phyloP scores from a whole-genome alignment of 305 asterid genomes.

The Rubia balearica region DNA sequence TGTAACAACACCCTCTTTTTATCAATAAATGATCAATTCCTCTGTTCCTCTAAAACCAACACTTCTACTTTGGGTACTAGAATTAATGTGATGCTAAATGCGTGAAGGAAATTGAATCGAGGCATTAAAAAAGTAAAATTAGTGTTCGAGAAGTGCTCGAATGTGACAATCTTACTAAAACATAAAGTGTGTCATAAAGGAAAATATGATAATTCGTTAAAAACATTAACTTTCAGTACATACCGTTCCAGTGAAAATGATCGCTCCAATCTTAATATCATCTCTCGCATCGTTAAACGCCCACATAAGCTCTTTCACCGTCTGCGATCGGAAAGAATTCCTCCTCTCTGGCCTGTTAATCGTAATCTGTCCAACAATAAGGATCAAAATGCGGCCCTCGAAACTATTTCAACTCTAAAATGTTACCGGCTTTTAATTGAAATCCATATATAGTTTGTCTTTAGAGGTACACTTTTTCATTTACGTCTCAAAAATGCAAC shows the following conservation, averaged over 20 bases:
- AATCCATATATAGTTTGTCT: too few relatives aligned
- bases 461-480: too few relatives aligned
- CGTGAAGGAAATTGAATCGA: not conserved
- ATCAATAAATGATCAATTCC: not conserved
- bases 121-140: too few relatives aligned
- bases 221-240: constrained; percentile 33
- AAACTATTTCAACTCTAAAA: too few relatives aligned
- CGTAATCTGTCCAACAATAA: constrained; percentile 43
- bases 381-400: not conserved
- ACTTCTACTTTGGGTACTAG: too few relatives aligned
- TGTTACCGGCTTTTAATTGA: too few relatives aligned
- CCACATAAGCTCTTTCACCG: constrained; percentile 81
- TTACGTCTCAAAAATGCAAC: too few relatives aligned
- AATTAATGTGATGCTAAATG: too few relatives aligned
- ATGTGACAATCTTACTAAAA: not conserved
- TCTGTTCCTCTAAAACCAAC: too few relatives aligned
- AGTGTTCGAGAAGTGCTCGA: too few relatives aligned
- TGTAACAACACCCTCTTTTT: constrained; percentile 14
- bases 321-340: constrained; percentile 81
- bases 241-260: constrained; percentile 90
- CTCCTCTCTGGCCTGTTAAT: constrained; percentile 91
- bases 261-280: constrained; percentile 69
- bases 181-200: too few relatives aligned
- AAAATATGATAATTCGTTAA: not conserved
- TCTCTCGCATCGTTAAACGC: constrained; percentile 93